phyloP scores from a whole-genome alignment of 2,329 filamentous ascomycete species.

The Emergomyces orientalis region DNA sequence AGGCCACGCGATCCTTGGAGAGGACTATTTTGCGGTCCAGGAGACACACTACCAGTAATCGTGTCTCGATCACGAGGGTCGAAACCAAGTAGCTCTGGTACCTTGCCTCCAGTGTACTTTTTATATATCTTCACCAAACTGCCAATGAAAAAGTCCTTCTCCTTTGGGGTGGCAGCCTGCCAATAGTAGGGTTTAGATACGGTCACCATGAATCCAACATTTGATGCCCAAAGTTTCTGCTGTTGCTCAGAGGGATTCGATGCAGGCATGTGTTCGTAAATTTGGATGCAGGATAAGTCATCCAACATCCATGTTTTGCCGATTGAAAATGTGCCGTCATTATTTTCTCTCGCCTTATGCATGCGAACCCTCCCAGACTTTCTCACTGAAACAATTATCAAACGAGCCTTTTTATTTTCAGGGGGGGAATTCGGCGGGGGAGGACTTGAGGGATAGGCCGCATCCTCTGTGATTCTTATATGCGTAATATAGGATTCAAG shows the following conservation, averaged over 20 bases:
- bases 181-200: constrained; percentile 95
- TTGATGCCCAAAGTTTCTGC: constrained; percentile 65
- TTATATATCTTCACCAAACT: constrained; percentile 92
- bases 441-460: constrained; percentile 69
- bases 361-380: constrained; percentile 87
- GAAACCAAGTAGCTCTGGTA: constrained; percentile 73
- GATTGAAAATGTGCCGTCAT: constrained; percentile 88
- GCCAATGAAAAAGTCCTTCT: constrained; percentile 97
- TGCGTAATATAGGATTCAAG: constrained; percentile 99
- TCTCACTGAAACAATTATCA: constrained; percentile 88
- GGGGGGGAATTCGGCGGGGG: constrained; percentile 68
- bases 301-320: constrained; percentile 98
- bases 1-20: constrained; percentile 20
- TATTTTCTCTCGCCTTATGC: constrained; percentile 95
- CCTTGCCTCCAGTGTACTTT: constrained; percentile 85
- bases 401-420: constrained; percentile 72
- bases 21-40: constrained; percentile 17
- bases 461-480: constrained; percentile 82
- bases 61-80: constrained; percentile 68
- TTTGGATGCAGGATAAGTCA: constrained; percentile 74
- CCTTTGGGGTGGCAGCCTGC: constrained; percentile 85
- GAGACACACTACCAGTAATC: constrained; percentile 49
- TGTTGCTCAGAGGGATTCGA: constrained; percentile 52
- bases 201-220: constrained; percentile 76
- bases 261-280: constrained; percentile 57